Evolutionary conservation across 306 rosid genomes (phyloP).

Genomic region (Cucumis sativus): Cucumber_9930_V3 NC_026656.2:20941501-20942000

Average conservation of each 20-base stretch:
- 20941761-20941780: slow-evolving; percentile 65
- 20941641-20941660: slow-evolving; percentile 46
- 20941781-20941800: slow-evolving; percentile 72
- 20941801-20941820: slow-evolving; percentile 84
- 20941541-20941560: not conserved
- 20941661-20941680: slow-evolving; percentile 20
- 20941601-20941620: slow-evolving; percentile 23
- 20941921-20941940: not conserved
- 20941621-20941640: slow-evolving; percentile 49
- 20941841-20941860: slow-evolving; percentile 36
- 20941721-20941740: slow-evolving; percentile 38
- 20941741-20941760: slow-evolving; percentile 26
- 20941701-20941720: slow-evolving; percentile 60
- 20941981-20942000: slow-evolving; percentile 52
- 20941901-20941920: not conserved
- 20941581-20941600: slow-evolving; percentile 60
- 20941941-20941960: slow-evolving; percentile 24
- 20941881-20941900: slow-evolving; percentile 27
- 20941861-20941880: slow-evolving; percentile 31
- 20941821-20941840: slow-evolving; percentile 65
- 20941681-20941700: slow-evolving; percentile 28
- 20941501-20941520: not conserved
- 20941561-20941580: slow-evolving; percentile 2
- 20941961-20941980: slow-evolving; percentile 42
- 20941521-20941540: not conserved